These are phyloP conservation scores for Thelonectria discophora DNA, from an alignment of 2,329 filamentous ascomycete species.

Conservation along the genomic window DNA sequence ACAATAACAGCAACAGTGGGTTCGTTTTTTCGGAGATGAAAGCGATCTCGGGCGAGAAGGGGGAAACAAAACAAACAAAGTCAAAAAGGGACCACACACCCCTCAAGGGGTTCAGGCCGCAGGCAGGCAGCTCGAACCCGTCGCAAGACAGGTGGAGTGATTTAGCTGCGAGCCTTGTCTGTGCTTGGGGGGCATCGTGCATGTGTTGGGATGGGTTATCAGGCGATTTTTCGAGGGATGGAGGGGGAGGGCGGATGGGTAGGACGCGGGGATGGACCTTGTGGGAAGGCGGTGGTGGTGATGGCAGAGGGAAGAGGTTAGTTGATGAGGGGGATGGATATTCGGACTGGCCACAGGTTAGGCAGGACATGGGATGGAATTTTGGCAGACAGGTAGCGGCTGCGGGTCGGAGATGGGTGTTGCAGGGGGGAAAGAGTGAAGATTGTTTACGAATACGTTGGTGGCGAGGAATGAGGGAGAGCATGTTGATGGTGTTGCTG, in stretches of 20 bases:
- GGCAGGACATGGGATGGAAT: conserved; percentile 23
- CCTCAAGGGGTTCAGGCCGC: no score
- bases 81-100: background rate
- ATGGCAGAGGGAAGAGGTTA: background rate
- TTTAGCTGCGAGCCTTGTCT: background rate
- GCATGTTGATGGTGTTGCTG: background rate
- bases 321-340: background rate
- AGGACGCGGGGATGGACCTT: no score
- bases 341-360: conserved; percentile 1
- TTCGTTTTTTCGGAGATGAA: background rate
- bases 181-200: background rate
- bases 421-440: conserved; percentile 10
- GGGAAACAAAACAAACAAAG: background rate
- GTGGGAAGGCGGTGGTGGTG: background rate
- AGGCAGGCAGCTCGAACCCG: no score
- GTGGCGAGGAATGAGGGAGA: background rate
- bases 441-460: background rate
- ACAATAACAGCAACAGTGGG: background rate
- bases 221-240: background rate
- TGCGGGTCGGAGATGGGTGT: conserved; percentile 27
- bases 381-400: conserved; percentile 35
- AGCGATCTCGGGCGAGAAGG: conserved; percentile 2
- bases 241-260: no score
- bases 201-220: background rate
- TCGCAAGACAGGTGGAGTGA: background rate